A percentile compares a stretch with the other conserved stretches of the same genome.
Evolutionary conservation across 495 filamentous ascomycete genomes (phyloP).

Genomic region (Evansstolkia leycettana): DNA sequence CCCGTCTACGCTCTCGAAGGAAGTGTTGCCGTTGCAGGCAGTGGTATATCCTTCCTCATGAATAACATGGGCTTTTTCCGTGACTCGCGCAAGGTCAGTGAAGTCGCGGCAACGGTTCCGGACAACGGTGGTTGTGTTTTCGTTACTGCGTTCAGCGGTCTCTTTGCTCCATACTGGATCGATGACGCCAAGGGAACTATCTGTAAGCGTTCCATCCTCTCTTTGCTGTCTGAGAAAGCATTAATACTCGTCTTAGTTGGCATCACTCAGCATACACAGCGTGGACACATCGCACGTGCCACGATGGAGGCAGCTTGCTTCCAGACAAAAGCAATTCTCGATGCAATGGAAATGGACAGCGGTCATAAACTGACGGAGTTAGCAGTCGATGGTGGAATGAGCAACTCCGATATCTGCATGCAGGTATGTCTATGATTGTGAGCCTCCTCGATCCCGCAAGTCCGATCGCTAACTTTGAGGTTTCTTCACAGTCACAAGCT

Average conservation of each 20-base stretch:
- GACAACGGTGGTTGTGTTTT: slow-evolving; percentile 90
- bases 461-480: slow-evolving; percentile 1
- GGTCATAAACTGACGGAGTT: slow-evolving; percentile 63
- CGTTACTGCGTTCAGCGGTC: slow-evolving; percentile 89
- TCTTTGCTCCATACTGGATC: slow-evolving; percentile 98
- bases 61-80: slow-evolving; percentile 81
- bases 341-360: slow-evolving; percentile 90
- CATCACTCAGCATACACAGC: slow-evolving; percentile 82
- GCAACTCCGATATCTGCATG: slow-evolving; percentile 89
- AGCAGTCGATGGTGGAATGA: slow-evolving; percentile 90
- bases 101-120: slow-evolving; percentile 68
- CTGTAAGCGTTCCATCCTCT: slow-evolving; percentile 40
- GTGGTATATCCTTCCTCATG: slow-evolving; percentile 80
- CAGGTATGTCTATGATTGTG: slow-evolving; percentile 41
- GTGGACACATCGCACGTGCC: slow-evolving; percentile 84
- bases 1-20: slow-evolving; percentile 89
- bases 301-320: slow-evolving; percentile 92
- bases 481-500: slow-evolving; percentile 60
- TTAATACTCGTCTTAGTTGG: slow-evolving; percentile 42
- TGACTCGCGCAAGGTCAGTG: slow-evolving; percentile 66
- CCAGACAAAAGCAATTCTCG: slow-evolving; percentile 88
- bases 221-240: slow-evolving; percentile 1
- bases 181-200: slow-evolving; percentile 90
- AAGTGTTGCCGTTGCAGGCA: slow-evolving; percentile 82
- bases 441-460: background rate